phyloP scores from a whole-genome alignment of 768 basidiomycete genomes.

The Psilocybe sp. region DNA sequence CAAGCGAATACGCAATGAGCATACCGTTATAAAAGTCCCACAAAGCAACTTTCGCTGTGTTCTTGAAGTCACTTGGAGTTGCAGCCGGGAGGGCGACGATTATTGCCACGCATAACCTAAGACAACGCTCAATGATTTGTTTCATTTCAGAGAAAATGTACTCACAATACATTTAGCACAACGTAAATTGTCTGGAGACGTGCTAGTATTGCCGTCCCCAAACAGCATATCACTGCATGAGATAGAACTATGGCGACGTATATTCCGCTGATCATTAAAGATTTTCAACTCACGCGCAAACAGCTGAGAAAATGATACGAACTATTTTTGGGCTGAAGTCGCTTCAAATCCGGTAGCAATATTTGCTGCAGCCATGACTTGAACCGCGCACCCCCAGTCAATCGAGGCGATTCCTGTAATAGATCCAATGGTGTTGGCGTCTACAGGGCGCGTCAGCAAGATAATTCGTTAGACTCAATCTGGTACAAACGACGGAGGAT shows the following conservation, averaged over 20 bases:
- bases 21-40: constrained; percentile 59
- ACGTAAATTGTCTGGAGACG: constrained; percentile 71
- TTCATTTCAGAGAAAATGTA: neutral
- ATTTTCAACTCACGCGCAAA: neutral
- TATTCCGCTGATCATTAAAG: constrained; percentile 40
- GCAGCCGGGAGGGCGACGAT: constrained; percentile 68
- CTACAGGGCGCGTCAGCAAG: no score
- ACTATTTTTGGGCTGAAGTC: constrained; percentile 46
- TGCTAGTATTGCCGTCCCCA: constrained; percentile 64
- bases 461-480: neutral
- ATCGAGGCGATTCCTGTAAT: constrained; percentile 53
- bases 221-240: constrained; percentile 64
- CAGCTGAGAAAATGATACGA: constrained; percentile 16
- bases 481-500: neutral
- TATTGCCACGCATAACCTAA: constrained; percentile 58
- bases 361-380: constrained; percentile 62
- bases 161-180: constrained; percentile 65
- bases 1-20: constrained; percentile 3
- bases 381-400: constrained; percentile 65
- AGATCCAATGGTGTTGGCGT: constrained; percentile 50
- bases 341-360: constrained; percentile 49
- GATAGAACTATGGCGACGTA: constrained; percentile 59
- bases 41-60: constrained; percentile 59
- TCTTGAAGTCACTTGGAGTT: constrained; percentile 57
- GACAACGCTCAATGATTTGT: neutral